A percentile compares a stretch with the other conserved stretches of the same genome.
phyloP scores from a whole-genome alignment of 768 basidiomycete genomes.

The Piloderma croceum region DNA sequence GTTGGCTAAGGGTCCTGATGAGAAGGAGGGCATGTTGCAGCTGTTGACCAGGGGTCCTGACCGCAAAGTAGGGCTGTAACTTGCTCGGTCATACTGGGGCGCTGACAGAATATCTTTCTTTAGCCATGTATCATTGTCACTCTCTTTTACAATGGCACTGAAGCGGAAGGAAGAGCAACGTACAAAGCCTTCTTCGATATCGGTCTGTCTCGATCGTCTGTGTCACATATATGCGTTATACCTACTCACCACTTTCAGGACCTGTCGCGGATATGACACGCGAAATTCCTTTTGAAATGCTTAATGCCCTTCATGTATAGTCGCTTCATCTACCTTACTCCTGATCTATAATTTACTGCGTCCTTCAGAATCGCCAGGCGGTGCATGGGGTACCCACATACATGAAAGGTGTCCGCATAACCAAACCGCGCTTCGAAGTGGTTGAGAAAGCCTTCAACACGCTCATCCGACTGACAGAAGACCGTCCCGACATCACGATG shows the following conservation, averaged over 20 bases:
- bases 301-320: constrained; percentile 39
- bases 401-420: constrained; percentile 37
- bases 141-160: constrained; percentile 47
- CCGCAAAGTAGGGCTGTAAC: constrained; percentile 26
- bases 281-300: constrained; percentile 43
- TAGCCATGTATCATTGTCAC: constrained; percentile 35
- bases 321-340: neutral
- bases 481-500: constrained; percentile 25
- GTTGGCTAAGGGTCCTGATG: constrained; percentile 28
- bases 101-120: no score
- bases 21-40: constrained; percentile 36
- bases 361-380: constrained; percentile 30
- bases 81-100: neutral
- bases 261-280: constrained; percentile 36
- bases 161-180: constrained; percentile 38
- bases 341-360: neutral
- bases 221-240: no score
- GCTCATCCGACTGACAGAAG: constrained; percentile 21
- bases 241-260: constrained; percentile 21
- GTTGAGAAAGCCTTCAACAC: constrained; percentile 26
- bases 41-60: constrained; percentile 32
- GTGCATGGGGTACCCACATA: constrained; percentile 35
- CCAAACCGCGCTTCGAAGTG: constrained; percentile 21
- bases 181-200: constrained; percentile 43
- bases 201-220: constrained; percentile 22